Evolutionary conservation across 768 basidiomycete species (phyloP).

Genomic region (Sporobolomyces roseus): DNA sequence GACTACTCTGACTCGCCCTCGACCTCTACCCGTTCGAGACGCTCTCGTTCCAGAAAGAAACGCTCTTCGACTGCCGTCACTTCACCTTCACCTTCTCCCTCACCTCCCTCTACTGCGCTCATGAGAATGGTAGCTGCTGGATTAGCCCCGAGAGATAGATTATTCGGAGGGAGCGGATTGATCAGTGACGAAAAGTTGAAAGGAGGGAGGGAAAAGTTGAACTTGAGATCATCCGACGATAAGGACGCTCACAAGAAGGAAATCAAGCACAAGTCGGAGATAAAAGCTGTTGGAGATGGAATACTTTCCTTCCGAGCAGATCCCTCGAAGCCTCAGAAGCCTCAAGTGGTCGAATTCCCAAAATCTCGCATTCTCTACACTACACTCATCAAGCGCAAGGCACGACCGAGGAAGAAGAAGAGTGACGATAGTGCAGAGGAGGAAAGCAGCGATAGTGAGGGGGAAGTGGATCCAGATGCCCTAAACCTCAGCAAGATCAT

Average conservation of each 20-base stretch:
- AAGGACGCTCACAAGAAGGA: not conserved
- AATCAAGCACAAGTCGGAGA: not conserved
- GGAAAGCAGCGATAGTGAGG: not conserved
- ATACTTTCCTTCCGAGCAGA: slow-evolving; percentile 1
- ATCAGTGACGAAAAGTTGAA: not conserved
- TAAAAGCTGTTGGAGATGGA: not conserved
- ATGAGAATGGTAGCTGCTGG: not conserved
- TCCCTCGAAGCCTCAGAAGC: not conserved
- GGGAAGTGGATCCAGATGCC: not conserved
- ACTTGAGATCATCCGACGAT: not conserved
- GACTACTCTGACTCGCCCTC: too few species aligned
- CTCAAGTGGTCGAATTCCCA: not conserved
- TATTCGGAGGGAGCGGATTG: not conserved
- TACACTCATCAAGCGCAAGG: not conserved
- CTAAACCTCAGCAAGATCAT: not conserved
- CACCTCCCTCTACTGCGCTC: not conserved
- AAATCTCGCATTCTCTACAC: not conserved
- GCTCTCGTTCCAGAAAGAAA: too few species aligned
- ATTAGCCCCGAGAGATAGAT: not conserved
- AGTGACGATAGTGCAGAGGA: too few species aligned
- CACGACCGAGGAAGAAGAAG: not conserved
- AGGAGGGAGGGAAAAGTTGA: not conserved
- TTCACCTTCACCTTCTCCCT: not conserved
- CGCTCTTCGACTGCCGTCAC: too few species aligned
- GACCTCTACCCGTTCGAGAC: too few species aligned